A percentile compares a stretch with the other conserved stretches of the same genome.
These are phyloP conservation scores for Plasmodium ovale DNA, from an alignment of 169 alveolate genomes.

Conservation along the genomic window DNA sequence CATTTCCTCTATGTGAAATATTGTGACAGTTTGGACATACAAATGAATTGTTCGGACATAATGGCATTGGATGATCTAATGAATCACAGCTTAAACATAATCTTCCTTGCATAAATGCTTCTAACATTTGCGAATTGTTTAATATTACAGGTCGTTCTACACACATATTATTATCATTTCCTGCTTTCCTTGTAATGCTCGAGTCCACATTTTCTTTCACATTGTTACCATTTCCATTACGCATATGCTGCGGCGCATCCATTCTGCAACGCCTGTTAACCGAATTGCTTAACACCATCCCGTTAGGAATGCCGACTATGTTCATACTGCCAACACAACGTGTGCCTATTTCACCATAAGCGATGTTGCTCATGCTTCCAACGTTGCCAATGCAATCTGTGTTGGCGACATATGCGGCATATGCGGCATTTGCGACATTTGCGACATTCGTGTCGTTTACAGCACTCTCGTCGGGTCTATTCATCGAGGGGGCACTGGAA, in stretches of 20 bases:
- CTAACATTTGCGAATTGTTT: constrained; percentile 74
- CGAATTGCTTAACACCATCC: too few species aligned
- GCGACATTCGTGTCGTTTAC: neutral
- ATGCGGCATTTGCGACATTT: too few species aligned
- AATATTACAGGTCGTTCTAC: constrained; percentile 68
- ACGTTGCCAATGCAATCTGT: too few species aligned
- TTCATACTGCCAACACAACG: too few species aligned
- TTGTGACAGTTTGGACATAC: constrained; percentile 86
- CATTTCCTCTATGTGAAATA: constrained; percentile 82
- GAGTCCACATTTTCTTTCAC: constrained; percentile 17
- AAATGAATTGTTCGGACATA: constrained; percentile 83
- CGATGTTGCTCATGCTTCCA: too few species aligned
- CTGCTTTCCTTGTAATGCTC: neutral
- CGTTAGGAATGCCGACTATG: too few species aligned
- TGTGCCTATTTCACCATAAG: too few species aligned
- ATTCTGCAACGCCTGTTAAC: neutral
- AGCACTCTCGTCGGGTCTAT: too few species aligned
- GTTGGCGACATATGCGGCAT: too few species aligned
- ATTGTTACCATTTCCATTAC: neutral
- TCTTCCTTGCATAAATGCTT: constrained; percentile 81
- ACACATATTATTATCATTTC: constrained; percentile 40
- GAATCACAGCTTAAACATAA: constrained; percentile 84
- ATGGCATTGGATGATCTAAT: constrained; percentile 82
- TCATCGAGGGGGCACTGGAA: too few species aligned
- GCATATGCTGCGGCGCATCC: too few species aligned